phyloP scores from a whole-genome alignment of 257 asterid species.

The Solanum chmielewskii region DNA sequence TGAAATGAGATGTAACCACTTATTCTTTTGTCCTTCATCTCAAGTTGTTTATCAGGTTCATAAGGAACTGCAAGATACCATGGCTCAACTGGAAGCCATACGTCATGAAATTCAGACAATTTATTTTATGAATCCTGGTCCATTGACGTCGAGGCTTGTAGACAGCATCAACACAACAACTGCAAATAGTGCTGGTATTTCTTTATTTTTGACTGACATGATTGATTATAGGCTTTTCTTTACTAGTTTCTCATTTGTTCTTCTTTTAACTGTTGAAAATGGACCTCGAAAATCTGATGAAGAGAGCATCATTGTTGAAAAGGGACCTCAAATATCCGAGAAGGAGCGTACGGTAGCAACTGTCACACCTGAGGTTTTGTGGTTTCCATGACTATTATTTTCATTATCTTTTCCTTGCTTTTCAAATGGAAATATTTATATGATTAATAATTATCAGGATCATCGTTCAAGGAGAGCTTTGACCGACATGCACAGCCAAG shows the following conservation, averaged over 20 bases:
- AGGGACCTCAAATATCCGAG: conserved; percentile 21
- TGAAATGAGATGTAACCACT: background rate
- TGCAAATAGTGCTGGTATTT: conserved; percentile 20
- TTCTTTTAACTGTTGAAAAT: conserved; percentile 13
- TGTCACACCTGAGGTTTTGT: conserved; percentile 35
- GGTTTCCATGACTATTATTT: background rate
- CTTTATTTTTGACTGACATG: background rate
- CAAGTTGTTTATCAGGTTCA: conserved; percentile 44
- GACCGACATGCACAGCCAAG: conserved; percentile 54
- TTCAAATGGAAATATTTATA: background rate
- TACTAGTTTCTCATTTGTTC: background rate
- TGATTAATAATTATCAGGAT: conserved; percentile 27
- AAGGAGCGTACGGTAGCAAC: conserved; percentile 15
- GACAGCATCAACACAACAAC: conserved; percentile 37
- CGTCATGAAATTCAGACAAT: conserved; percentile 66
- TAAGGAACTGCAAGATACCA: conserved; percentile 80
- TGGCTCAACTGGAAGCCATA: conserved; percentile 83
- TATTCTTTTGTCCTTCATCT: background rate
- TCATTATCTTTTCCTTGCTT: background rate
- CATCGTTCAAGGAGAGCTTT: conserved; percentile 16
- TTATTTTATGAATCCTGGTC: conserved; percentile 67
- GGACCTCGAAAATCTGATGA: conserved; percentile 20
- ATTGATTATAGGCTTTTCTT: background rate
- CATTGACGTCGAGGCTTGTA: conserved; percentile 52
- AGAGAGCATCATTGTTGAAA: conserved; percentile 17